A percentile compares a stretch with the other conserved stretches of the same genome.
phyloP scores from a whole-genome alignment of 2,329 filamentous ascomycete species.

The Penicillium sp. region DNA sequence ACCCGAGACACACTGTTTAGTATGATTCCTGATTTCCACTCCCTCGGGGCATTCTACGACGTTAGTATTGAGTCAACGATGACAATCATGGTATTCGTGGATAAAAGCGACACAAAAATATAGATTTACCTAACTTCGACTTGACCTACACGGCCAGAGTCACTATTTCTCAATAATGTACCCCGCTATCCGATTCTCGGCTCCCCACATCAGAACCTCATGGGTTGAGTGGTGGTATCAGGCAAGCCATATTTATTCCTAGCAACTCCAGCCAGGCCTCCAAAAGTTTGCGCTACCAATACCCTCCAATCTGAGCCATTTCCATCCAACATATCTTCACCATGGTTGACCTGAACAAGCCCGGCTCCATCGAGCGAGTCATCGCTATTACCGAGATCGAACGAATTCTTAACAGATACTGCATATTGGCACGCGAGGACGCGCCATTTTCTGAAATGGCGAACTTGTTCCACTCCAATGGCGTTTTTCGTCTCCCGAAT shows the following conservation, averaged over 20 bases:
- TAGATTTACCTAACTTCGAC: too few species aligned
- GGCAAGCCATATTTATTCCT: background rate
- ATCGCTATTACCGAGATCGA: background rate
- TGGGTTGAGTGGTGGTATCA: background rate
- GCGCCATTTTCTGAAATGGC: background rate
- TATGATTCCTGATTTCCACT: too few species aligned
- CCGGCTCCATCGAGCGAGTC: background rate
- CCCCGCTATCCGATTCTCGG: background rate
- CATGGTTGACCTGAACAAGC: background rate
- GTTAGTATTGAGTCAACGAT: too few species aligned
- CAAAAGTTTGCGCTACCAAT: background rate
- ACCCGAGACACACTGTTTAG: too few species aligned
- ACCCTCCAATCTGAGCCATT: background rate
- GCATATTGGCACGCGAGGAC: background rate
- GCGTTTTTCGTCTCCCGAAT: background rate
- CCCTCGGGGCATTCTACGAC: too few species aligned
- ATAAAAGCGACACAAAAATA: too few species aligned
- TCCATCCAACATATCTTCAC: background rate
- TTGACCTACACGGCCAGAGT: background rate
- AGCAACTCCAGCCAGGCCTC: background rate
- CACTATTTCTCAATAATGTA: background rate
- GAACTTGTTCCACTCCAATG: background rate
- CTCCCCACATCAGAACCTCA: background rate
- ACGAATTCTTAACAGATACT: background rate
- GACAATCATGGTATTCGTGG: too few species aligned